These are phyloP conservation scores for Coemansia sp. DNA, from an alignment of 192 early-diverging fungal species.

Conservation along the genomic window DNA sequence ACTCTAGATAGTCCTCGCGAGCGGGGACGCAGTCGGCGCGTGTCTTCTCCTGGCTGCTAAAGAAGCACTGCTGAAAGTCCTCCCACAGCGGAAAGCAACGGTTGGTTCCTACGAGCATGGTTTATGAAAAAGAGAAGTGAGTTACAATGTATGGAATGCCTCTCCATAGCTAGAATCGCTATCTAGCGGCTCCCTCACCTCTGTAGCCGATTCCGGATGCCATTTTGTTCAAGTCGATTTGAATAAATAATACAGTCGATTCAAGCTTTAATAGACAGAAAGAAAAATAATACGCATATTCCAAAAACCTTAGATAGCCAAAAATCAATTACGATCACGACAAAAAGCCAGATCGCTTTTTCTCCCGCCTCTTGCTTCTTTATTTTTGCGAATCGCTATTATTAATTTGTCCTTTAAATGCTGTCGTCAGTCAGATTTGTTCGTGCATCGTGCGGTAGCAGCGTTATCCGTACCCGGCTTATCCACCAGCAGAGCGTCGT, in stretches of 20 bases:
- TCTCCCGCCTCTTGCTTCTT: not conserved
- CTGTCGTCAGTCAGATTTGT: slow-evolving; percentile 10
- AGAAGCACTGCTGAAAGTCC: slow-evolving; percentile 92
- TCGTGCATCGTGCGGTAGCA: slow-evolving; percentile 1
- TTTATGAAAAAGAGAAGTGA: not conserved
- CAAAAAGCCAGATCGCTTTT: not conserved
- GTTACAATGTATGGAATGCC: not conserved
- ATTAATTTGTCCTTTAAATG: slow-evolving; percentile 15
- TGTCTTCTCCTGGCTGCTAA: slow-evolving; percentile 67
- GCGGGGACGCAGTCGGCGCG: slow-evolving; percentile 75
- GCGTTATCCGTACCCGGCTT: not conserved
- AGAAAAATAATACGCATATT: not conserved
- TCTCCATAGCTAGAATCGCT: not conserved
- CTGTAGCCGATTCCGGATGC: slow-evolving; percentile 52
- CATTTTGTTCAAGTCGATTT: slow-evolving; percentile 13
- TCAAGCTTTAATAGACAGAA: not conserved
- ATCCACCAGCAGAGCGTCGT: slow-evolving; percentile 30
- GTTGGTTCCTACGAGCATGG: slow-evolving; percentile 65
- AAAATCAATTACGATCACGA: not conserved
- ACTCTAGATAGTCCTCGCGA: slow-evolving; percentile 95
- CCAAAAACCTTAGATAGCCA: not conserved
- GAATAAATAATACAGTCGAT: not conserved
- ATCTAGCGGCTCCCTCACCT: slow-evolving; percentile 22
- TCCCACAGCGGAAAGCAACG: slow-evolving; percentile 98
- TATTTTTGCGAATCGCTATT: not conserved